Evolutionary conservation across 2,329 filamentous ascomycete species (phyloP).

Genomic region (Amauroascus niger): DNA sequence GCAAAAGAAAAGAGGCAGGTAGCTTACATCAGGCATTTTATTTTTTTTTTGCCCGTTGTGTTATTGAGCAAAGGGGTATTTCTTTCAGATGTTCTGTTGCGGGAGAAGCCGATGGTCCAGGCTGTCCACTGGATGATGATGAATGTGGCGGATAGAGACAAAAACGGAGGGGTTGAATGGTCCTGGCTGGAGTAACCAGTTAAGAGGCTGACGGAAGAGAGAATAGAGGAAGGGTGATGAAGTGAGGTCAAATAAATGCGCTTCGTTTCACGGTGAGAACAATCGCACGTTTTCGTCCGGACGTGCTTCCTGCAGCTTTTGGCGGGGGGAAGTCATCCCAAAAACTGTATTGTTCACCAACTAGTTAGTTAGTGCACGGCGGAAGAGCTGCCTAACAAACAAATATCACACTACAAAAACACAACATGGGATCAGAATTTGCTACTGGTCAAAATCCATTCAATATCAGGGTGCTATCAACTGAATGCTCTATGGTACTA

Average conservation of each 20-base stretch:
- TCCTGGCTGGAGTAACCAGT: background rate
- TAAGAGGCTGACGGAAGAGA: no score
- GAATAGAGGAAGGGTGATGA: no score
- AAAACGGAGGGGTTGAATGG: background rate
- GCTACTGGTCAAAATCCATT: background rate
- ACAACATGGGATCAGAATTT: background rate
- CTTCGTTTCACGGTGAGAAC: no score
- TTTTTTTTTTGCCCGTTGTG: conserved; percentile 21
- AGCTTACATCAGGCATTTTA: conserved; percentile 41
- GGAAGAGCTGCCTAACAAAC: no score
- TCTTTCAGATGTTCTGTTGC: background rate
- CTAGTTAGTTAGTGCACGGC: no score
- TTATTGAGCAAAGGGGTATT: background rate
- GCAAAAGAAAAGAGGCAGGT: background rate
- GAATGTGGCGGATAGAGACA: background rate
- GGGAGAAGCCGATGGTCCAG: background rate
- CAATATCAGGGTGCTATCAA: conserved; percentile 6
- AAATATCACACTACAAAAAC: background rate
- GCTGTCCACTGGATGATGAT: background rate
- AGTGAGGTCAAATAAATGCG: no score
- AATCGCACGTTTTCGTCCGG: no score
- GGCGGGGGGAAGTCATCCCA: no score
- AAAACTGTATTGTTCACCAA: no score
- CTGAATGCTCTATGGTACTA: conserved; percentile 11
- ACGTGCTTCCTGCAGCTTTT: no score